phyloP scores from a whole-genome alignment of 129 eudicot species.

The Arctium minus region DNA sequence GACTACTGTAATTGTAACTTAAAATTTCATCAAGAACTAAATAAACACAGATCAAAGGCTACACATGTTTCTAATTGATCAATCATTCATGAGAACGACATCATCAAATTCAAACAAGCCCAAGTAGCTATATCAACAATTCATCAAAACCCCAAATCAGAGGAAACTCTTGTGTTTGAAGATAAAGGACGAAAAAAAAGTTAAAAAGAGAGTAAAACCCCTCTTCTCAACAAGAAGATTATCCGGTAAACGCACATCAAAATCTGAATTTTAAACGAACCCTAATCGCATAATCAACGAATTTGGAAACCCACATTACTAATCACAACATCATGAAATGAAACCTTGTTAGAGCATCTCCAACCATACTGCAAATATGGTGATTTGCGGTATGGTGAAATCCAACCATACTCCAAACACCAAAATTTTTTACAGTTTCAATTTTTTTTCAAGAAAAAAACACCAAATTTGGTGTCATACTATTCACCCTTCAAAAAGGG shows the following conservation, averaged over 20 bases:
- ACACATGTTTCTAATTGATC: no score
- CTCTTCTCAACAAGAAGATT: neutral
- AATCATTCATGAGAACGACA: neutral
- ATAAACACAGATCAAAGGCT: neutral
- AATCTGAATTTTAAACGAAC: neutral
- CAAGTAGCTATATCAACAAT: neutral
- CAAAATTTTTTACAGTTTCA: no score
- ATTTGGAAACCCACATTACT: neutral
- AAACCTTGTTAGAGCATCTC: neutral
- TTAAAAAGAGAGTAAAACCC: neutral
- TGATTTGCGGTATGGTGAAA: no score
- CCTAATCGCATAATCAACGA: neutral
- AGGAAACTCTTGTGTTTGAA: neutral
- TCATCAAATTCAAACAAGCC: neutral
- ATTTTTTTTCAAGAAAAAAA: no score
- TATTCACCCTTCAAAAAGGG: no score
- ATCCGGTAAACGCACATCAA: neutral
- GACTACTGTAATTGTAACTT: neutral
- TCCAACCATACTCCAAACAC: no score
- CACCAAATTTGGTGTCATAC: no score
- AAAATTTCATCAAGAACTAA: neutral
- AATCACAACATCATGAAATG: neutral
- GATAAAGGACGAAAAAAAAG: neutral
- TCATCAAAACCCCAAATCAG: neutral
- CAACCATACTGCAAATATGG: no score